phyloP scores from a whole-genome alignment of 768 basidiomycete species.

The Psilocybe cubensis region DNA sequence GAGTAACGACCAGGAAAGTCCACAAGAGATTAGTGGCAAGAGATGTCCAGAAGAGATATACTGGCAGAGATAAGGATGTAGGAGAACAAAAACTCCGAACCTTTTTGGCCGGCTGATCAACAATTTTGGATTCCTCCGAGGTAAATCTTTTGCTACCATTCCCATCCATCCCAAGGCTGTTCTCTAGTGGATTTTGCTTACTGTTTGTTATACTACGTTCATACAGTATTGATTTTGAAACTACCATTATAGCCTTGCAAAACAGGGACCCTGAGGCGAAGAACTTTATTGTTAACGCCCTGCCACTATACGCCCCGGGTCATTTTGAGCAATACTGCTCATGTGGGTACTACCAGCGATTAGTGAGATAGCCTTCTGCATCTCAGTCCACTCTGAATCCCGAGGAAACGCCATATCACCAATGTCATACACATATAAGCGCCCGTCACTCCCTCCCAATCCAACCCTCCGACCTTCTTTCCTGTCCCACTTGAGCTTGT shows the following conservation, averaged over 20 bases:
- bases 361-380: constrained; percentile 85
- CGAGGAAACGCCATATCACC: constrained; percentile 88
- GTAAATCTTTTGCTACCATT: too few relatives aligned
- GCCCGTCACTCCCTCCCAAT: constrained; percentile 90
- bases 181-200: too few relatives aligned
- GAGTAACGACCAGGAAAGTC: neutral
- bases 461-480: constrained; percentile 92
- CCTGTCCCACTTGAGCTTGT: constrained; percentile 94
- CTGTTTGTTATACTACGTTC: too few relatives aligned
- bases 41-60: neutral
- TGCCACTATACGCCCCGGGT: constrained; percentile 31
- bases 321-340: constrained; percentile 42
- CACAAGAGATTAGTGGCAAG: neutral
- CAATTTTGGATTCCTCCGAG: too few relatives aligned
- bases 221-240: too few relatives aligned
- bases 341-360: constrained; percentile 62
- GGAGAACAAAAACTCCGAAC: constrained; percentile 4
- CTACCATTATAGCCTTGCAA: too few relatives aligned
- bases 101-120: too few relatives aligned
- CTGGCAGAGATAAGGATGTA: neutral
- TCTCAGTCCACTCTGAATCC: constrained; percentile 92
- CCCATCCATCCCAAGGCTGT: too few relatives aligned
- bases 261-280: too few relatives aligned
- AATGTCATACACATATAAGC: constrained; percentile 92
- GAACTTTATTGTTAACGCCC: constrained; percentile 28